Evolutionary conservation across 129 eudicot species (phyloP).

Genomic region (Tagetes erecta): DNA sequence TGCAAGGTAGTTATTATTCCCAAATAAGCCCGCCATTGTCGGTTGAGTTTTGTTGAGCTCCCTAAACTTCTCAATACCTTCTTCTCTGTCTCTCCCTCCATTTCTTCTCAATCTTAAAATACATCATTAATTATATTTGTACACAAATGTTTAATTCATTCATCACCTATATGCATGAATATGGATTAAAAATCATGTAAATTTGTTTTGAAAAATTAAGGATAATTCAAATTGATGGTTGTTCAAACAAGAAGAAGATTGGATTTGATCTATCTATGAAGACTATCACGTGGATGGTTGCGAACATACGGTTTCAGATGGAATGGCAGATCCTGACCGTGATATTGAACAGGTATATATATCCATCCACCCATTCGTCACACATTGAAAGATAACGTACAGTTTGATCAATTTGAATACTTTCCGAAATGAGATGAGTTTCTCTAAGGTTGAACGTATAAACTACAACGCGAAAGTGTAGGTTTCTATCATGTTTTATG

Average conservation of each 20-base stretch:
- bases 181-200: not conserved
- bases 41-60: constrained; percentile 7
- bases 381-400: not conserved
- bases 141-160: constrained; percentile 8
- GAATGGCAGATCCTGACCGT: constrained; percentile 93
- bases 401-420: not conserved
- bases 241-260: constrained; percentile 37
- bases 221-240: constrained; percentile 44
- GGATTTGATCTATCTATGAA: constrained; percentile 57
- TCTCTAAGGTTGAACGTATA: too few relatives aligned
- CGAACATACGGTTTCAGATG: constrained; percentile 62
- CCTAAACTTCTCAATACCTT: constrained; percentile 8
- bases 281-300: constrained; percentile 45
- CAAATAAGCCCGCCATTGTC: not conserved
- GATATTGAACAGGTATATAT: constrained; percentile 62
- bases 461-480: not conserved
- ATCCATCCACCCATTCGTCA: not conserved
- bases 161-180: not conserved
- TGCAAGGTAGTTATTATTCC: constrained; percentile 12
- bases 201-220: constrained; percentile 7
- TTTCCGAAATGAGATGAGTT: not conserved
- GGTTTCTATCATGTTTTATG: not conserved
- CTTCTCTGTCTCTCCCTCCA: constrained; percentile 5
- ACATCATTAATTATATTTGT: not conserved
- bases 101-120: not conserved